Percentiles rank a stretch among this genome's conserved stretches.
Evolutionary conservation across 2,329 filamentous ascomycete genomes (phyloP).

Genomic region (Trichoderma endophyticum): DNA sequence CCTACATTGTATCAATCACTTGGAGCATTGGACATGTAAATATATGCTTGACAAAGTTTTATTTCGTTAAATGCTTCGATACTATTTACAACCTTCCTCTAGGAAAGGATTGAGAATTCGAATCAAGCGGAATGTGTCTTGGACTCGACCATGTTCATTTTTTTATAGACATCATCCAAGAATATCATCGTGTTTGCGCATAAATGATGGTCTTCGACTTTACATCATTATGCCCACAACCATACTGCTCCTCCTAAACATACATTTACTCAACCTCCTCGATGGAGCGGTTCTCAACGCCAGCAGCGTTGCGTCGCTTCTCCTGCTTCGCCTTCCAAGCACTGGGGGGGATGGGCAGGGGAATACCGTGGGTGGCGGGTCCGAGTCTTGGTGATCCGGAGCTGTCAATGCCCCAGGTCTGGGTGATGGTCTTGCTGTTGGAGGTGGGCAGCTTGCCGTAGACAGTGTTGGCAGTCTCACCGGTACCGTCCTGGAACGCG

Average conservation of each 20-base stretch:
- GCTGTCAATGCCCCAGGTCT: neutral
- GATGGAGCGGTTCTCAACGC: neutral
- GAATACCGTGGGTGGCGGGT: neutral
- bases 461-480: constrained; percentile 2
- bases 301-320: neutral
- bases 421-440: neutral
- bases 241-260: neutral
- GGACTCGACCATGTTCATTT: neutral
- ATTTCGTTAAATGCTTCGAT: neutral
- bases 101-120: neutral
- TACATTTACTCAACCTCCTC: neutral
- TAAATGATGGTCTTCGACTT: neutral
- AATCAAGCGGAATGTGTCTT: neutral
- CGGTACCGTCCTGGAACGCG: constrained; percentile 3
- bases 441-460: neutral
- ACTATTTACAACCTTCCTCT: neutral
- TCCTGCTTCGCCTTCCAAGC: neutral
- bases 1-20: neutral
- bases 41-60: neutral
- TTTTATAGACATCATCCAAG: neutral
- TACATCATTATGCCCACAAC: neutral
- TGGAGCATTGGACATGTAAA: neutral
- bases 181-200: neutral
- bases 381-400: neutral
- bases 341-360: neutral